Base-by-base conservation (phyloP, 495 filamentous ascomycete genomes). In the Pseudotulostoma volvatum region DNA sequence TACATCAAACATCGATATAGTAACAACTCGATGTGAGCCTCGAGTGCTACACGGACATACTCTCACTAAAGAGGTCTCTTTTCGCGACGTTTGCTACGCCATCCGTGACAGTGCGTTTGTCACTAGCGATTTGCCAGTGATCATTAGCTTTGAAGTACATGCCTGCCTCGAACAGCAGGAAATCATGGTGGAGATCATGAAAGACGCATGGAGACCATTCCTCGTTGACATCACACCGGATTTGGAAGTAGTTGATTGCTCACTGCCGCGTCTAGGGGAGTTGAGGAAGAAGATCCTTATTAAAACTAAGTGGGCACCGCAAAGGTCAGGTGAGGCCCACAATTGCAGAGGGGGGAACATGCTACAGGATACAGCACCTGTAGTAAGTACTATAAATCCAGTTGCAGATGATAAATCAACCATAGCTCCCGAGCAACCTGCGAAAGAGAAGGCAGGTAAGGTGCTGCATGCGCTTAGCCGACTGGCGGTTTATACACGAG, bases 61-160 rank as follows among this genome's bases (percentile, higher is more conserved):
- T 0, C 64, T 93, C 5, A 96, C 88, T 5, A 87, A 82, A 44
- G 83, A 83, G 34, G 72, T 92, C 8, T 68, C 77, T 0, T 95
- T 95, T 56, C 75, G 84, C 21, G 71, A 80, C 11, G 86, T 94
- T 1, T 93, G 84, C 56, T 63, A 67, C 38, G 74, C 82, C 0
- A 85, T 95, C 35, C 64, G 74, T 14, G 75, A 93, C 33, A 70
- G 77, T 47, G 83, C 81, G 0, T 95, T 96, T 49, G 61, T 76
- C 4, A 68, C 63, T 2, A 75, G 64, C 21, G 77, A 93, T 36
- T 60, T 87, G 0, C 88, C 88, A 0, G 61, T 96, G 1, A 86
- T 96, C 28, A 74, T 93, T 42, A 90, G 82, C 46, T 63, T 96
- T 7, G 88, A 96, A 53, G 82, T 94, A 0, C 88, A 94, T 58